phyloP scores from a whole-genome alignment of 192 early-diverging fungal genomes.

The Coemansia sp. region DNA sequence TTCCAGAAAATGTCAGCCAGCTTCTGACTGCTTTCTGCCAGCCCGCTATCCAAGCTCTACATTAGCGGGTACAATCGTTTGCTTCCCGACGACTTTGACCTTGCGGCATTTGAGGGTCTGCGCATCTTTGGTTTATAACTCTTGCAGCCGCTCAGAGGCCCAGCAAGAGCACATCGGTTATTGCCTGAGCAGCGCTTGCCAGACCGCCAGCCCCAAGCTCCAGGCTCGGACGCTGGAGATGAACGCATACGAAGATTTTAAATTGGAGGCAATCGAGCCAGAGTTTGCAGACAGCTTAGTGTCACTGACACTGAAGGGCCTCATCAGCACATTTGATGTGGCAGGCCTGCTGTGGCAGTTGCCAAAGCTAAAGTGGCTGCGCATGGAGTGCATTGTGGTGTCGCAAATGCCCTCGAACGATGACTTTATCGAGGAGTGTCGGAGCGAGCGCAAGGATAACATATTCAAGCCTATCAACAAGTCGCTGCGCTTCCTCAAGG shows the following conservation, averaged over 20 bases:
- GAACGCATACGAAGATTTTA: not conserved
- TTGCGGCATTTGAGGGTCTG: not conserved
- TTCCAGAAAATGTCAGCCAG: not conserved
- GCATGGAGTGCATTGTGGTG: not conserved
- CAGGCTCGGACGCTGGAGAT: not conserved
- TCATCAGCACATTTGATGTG: not conserved
- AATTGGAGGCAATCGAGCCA: not conserved
- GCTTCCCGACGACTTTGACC: not conserved
- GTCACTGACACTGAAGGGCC: not conserved
- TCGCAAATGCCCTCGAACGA: too few species aligned
- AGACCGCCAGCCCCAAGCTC: not conserved
- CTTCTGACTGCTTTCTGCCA: not conserved
- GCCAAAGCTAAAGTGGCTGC: not conserved
- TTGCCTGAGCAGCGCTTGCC: not conserved
- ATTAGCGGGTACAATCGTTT: not conserved
- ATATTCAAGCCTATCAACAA: too few species aligned
- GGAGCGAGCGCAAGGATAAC: too few species aligned
- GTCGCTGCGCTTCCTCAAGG: not conserved
- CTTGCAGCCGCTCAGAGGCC: not conserved
- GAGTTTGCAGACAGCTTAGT: not conserved
- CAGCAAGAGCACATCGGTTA: not conserved
- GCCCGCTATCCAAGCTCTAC: not conserved
- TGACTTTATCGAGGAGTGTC: too few species aligned
- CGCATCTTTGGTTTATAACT: not conserved
- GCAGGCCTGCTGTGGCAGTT: not conserved